Conservation (phyloP, 805 yeast species). For the Pichia thaimueangensis region DNA sequence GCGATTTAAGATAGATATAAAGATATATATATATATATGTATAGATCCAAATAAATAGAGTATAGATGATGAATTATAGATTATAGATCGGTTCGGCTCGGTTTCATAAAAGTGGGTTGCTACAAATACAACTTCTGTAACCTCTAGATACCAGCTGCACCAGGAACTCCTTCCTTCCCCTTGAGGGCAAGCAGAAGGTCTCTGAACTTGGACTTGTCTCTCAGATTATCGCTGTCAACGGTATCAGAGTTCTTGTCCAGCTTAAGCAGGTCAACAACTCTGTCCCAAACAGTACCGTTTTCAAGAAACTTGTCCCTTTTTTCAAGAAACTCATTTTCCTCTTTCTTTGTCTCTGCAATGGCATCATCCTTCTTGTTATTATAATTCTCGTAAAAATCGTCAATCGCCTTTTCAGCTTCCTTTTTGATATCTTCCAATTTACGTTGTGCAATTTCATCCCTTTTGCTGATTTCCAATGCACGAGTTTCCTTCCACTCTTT, state of each 20-base stretch:
- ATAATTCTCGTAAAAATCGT: conserved; percentile 88
- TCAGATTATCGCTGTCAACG: conserved; percentile 26
- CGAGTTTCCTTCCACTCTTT: conserved; percentile 79
- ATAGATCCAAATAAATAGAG: too few relatives aligned
- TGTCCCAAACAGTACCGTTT: conserved; percentile 48
- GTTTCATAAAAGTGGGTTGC: background rate
- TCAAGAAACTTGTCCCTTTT: conserved; percentile 63
- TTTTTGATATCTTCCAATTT: conserved; percentile 61
- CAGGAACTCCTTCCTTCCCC: conserved; percentile 50
- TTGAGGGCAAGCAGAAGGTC: conserved; percentile 45
- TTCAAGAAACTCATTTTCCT: conserved; percentile 63
- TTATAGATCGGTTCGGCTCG: background rate
- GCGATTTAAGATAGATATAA: too few relatives aligned
- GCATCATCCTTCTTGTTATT: conserved; percentile 74
- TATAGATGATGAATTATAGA: background rate
- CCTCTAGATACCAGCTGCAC: conserved; percentile 31
- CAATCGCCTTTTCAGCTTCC: conserved; percentile 77
- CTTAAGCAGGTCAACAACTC: conserved; percentile 42
- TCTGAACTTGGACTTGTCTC: conserved; percentile 51
- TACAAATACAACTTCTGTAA: too few relatives aligned
- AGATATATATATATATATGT: too few relatives aligned
- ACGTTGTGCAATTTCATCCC: conserved; percentile 65
- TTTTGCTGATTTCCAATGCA: conserved; percentile 67
- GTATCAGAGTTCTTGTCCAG: conserved; percentile 31
- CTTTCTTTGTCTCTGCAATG: conserved; percentile 54